Evolutionary conservation across 2,329 filamentous ascomycete genomes (phyloP).

Genomic region (Epichloe typhina): DNA sequence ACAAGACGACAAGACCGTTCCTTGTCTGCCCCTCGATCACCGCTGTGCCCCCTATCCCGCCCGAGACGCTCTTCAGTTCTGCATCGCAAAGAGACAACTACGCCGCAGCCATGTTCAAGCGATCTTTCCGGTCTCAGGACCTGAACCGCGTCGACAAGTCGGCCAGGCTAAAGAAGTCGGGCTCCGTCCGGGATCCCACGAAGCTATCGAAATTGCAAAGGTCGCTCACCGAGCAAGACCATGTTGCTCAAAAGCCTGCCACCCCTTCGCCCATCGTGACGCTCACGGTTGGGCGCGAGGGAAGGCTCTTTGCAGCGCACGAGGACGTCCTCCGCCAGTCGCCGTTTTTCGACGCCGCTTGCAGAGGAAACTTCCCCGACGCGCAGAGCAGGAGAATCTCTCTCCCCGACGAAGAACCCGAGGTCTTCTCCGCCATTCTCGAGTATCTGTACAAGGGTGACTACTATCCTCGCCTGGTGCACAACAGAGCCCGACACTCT

Average conservation of each 20-base stretch:
- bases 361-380: slow-evolving; percentile 61
- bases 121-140: slow-evolving; percentile 72
- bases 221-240: slow-evolving; percentile 51
- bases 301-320: slow-evolving; percentile 86
- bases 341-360: slow-evolving; percentile 65
- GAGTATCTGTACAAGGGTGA: slow-evolving; percentile 96
- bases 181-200: slow-evolving; percentile 52
- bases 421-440: slow-evolving; percentile 85
- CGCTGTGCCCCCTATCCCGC: background rate
- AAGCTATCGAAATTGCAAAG: slow-evolving; percentile 79
- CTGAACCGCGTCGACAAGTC: slow-evolving; percentile 69
- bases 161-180: slow-evolving; percentile 58
- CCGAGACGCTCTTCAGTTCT: slow-evolving; percentile 12
- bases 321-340: slow-evolving; percentile 82
- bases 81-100: background rate
- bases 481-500: slow-evolving; percentile 73
- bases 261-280: slow-evolving; percentile 66
- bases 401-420: slow-evolving; percentile 66
- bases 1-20: slow-evolving; percentile 1
- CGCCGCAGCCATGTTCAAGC: slow-evolving; percentile 69
- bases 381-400: slow-evolving; percentile 65
- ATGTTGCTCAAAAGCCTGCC: slow-evolving; percentile 15
- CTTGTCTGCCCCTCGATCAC: slow-evolving; percentile 1
- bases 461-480: slow-evolving; percentile 81
- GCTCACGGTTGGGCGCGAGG: slow-evolving; percentile 69